Conservation (phyloP, 2,329 filamentous ascomycete species). For the Hypoxylon sp. region DNA sequence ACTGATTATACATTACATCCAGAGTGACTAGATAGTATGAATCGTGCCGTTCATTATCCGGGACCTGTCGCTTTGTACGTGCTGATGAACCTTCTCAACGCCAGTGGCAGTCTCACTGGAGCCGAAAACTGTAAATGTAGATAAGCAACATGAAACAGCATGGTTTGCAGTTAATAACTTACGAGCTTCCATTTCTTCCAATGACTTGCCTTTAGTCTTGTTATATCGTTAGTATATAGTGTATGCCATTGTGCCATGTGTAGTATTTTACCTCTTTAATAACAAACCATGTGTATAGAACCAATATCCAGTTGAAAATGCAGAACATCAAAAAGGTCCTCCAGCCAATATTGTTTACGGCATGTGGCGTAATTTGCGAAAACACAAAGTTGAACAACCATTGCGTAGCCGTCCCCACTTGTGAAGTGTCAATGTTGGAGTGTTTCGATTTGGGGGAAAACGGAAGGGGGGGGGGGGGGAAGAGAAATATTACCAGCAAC, state of each 20-base stretch:
- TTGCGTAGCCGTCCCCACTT: slow-evolving; percentile 64
- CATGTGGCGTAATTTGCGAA: slow-evolving; percentile 64
- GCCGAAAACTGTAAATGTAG: slow-evolving; percentile 22
- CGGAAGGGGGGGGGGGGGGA: too few species aligned
- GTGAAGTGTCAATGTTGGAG: slow-evolving; percentile 1
- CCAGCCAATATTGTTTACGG: slow-evolving; percentile 63
- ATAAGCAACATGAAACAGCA: slow-evolving; percentile 8
- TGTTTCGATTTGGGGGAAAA: too few species aligned
- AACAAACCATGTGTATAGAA: slow-evolving; percentile 31
- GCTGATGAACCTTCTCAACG: slow-evolving; percentile 36
- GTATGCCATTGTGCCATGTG: too few species aligned
- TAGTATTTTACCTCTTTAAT: slow-evolving; percentile 34
- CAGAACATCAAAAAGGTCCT: slow-evolving; percentile 61
- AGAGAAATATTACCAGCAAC: slow-evolving; percentile 54
- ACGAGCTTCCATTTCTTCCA: slow-evolving; percentile 33
- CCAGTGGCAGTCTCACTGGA: slow-evolving; percentile 41
- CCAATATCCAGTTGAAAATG: slow-evolving; percentile 35
- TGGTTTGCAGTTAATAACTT: not conserved
- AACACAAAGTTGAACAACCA: slow-evolving; percentile 69
- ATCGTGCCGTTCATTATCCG: slow-evolving; percentile 4
- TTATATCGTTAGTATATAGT: slow-evolving; percentile 20
- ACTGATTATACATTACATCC: too few species aligned
- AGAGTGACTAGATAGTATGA: not conserved
- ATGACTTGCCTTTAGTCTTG: slow-evolving; percentile 33
- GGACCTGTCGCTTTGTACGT: slow-evolving; percentile 4